Percentiles rank a stretch among this genome's conserved stretches.
Evolutionary conservation across 139 green algal species (phyloP).

Genomic region (Monoraphidium neglectum): DNA sequence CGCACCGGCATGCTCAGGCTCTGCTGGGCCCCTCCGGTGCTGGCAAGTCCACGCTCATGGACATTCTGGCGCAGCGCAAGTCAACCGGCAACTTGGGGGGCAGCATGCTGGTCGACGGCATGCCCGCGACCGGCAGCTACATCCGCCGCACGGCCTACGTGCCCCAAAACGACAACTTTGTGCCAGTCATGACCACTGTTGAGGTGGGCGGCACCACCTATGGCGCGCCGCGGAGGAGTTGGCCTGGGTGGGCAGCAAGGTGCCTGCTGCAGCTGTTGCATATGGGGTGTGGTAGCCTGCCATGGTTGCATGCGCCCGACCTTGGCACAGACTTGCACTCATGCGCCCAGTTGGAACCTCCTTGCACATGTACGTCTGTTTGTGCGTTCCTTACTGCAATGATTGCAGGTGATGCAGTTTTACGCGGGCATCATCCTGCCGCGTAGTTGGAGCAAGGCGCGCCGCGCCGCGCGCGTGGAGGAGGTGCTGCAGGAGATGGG

Average conservation of each 20-base stretch:
- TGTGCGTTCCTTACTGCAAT: too few relatives aligned
- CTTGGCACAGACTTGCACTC: too few relatives aligned
- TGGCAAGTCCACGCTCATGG: conserved; percentile 52
- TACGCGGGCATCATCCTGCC: conserved; percentile 19
- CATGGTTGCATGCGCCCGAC: too few relatives aligned
- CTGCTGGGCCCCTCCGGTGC: conserved; percentile 52
- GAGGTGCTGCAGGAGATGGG: conserved; percentile 1
- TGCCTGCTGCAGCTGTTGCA: too few relatives aligned
- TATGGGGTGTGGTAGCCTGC: too few relatives aligned
- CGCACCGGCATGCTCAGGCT: conserved; percentile 33
- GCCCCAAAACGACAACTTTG: conserved; percentile 40
- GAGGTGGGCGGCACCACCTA: conserved; percentile 33
- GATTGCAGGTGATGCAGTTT: conserved; percentile 19
- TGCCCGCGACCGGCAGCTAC: conserved; percentile 9
- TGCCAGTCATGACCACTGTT: conserved; percentile 29
- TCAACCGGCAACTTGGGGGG: conserved; percentile 45
- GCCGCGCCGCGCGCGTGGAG: not conserved
- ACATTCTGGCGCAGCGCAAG: conserved; percentile 56
- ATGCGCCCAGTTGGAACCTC: too few relatives aligned
- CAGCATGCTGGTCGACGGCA: conserved; percentile 18
- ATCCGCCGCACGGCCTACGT: conserved; percentile 25
- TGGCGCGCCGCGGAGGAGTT: too few relatives aligned
- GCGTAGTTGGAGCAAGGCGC: not conserved
- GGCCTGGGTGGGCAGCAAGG: too few relatives aligned
- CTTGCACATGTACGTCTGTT: too few relatives aligned